A percentile compares a stretch with the other conserved stretches of the same genome.
phyloP scores from a whole-genome alignment of 148 eudicot species.

The Beta vulgaris region DNA sequence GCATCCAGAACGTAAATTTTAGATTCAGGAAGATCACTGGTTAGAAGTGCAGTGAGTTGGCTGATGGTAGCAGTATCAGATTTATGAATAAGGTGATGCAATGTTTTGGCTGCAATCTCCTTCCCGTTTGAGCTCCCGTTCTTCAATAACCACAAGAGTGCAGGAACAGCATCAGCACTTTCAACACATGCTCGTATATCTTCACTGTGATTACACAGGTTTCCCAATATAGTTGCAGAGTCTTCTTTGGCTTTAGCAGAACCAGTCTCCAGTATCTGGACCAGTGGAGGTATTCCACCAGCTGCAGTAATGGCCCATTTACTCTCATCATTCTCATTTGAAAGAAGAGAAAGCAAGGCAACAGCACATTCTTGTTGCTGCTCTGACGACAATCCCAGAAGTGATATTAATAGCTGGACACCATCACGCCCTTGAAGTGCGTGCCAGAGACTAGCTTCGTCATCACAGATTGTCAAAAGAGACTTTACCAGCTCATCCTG shows the following conservation, averaged over 20 bases:
- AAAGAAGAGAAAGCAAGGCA: conserved; percentile 85
- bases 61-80: conserved; percentile 96
- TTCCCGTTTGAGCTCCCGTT: conserved; percentile 94
- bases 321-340: conserved; percentile 93
- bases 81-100: conserved; percentile 92
- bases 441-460: conserved; percentile 82
- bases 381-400: conserved; percentile 97
- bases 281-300: conserved; percentile 99
- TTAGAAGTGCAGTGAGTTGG: conserved; percentile 86
- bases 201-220: conserved; percentile 98
- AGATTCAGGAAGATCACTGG: conserved; percentile 96
- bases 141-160: conserved; percentile 91
- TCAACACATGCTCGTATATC: conserved; percentile 99
- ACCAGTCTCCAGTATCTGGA: conserved; percentile 97
- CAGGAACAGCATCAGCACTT: conserved; percentile 99
- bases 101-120: conserved; percentile 91
- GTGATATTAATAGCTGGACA: conserved; percentile 91
- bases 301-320: conserved; percentile 99
- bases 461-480: conserved; percentile 71
- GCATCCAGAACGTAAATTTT: conserved; percentile 93
- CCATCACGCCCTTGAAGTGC: conserved; percentile 99
- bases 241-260: conserved; percentile 98
- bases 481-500: conserved; percentile 90
- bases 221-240: conserved; percentile 89
- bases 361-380: conserved; percentile 99